Conservation (phyloP, 2,329 filamentous ascomycete species). For the Huntiella decipiens region DNA sequence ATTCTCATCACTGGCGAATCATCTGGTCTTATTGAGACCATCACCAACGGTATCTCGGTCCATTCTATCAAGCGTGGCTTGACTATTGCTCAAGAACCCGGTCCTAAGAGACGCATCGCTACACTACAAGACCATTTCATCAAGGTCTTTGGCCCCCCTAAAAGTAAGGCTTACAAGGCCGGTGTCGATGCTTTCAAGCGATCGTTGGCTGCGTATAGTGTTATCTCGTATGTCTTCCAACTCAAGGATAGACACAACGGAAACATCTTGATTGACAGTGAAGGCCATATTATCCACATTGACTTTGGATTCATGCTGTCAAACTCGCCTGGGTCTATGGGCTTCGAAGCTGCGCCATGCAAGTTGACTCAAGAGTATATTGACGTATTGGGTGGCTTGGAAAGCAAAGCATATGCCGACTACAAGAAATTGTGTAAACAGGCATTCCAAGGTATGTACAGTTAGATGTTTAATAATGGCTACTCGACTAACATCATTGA, state of each 20-base stretch:
- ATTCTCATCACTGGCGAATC: conserved; percentile 74
- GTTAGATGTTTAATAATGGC: not conserved
- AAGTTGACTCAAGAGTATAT: conserved; percentile 76
- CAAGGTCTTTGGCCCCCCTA: conserved; percentile 55
- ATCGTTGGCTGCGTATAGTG: conserved; percentile 69
- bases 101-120: conserved; percentile 48
- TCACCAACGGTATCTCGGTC: conserved; percentile 73
- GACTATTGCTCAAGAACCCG: conserved; percentile 40
- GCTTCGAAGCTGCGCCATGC: conserved; percentile 73
- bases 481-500: conserved; percentile 11
- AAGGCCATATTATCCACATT: conserved; percentile 74
- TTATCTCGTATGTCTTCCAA: conserved; percentile 68
- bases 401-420: conserved; percentile 49
- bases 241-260: conserved; percentile 76
- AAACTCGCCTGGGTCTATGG: conserved; percentile 67
- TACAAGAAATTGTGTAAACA: conserved; percentile 68
- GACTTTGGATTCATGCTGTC: conserved; percentile 84
- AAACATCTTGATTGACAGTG: conserved; percentile 69
- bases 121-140: conserved; percentile 67
- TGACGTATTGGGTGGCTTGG: conserved; percentile 58
- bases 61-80: conserved; percentile 70
- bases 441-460: conserved; percentile 51
- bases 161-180: conserved; percentile 48
- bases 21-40: conserved; percentile 70
- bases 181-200: conserved; percentile 64